Evolutionary conservation across 306 rosid genomes (phyloP), one percentile per base, ranked within the genome.

Genomic region (Quercus ilex): DNA sequence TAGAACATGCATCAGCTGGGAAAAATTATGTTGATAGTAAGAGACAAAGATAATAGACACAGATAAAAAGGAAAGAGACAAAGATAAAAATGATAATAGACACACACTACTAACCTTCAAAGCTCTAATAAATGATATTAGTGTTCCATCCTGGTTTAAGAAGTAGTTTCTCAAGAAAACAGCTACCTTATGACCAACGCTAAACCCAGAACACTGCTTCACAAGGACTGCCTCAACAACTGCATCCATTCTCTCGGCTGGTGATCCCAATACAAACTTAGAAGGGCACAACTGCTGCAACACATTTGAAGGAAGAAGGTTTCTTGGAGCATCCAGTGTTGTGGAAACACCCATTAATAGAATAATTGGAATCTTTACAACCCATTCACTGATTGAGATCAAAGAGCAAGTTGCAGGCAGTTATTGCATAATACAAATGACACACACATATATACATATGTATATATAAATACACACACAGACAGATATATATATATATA

Each of bases 321-420:
- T 91, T 75, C 82, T 80, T 43, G 90, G 90, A 71, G 94, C 85
- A 84, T 95, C 97, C 82, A 95, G 82, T 73, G 96, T 87, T 5
- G 98, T 95, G 41, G 91, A 85, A 85, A 93, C 96, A 82, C 99
- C 99, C 91, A 93, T 90, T 77, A 95, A 71, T 78, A 95, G 74
- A 85, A 93, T 86, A 51, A 93, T 73, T 56, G 99, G 99, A 75
- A 95, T 80, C 88, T 92, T 95, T 74, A 86, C 75, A 83, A 82
- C 85, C 99, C 98, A 95, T 91, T 95, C 98, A 49, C 99, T 95
- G 85, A 53, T 69, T 77, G 68, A 83, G 76, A 82, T 62, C 73
- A 78, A 76, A 30, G 38, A 78, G 68, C 17, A 77, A 68, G 69
- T 55, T 10, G 52, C 74, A 84, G 63, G 33, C 38, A 65, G 52